Conservation (phyloP, 2,329 filamentous ascomycete species). For the Calonectria montana region DNA sequence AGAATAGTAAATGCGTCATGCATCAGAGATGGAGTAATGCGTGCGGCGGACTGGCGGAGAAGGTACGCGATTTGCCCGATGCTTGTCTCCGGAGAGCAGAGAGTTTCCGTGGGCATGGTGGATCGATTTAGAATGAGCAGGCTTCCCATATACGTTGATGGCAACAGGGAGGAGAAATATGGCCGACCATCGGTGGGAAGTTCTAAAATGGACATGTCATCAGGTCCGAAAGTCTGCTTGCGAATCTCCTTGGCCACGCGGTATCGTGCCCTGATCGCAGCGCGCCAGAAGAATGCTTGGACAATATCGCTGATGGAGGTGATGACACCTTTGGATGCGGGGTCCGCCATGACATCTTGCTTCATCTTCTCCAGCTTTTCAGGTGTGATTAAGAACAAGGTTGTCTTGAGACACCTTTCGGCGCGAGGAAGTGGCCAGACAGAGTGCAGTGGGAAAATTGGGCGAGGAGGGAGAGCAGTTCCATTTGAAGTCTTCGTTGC, state of each 20-base stretch:
- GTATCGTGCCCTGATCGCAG: slow-evolving; percentile 48
- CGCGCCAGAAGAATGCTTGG: slow-evolving; percentile 54
- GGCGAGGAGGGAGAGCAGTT: slow-evolving; percentile 32
- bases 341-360: slow-evolving; percentile 41
- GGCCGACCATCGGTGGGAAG: slow-evolving; percentile 46
- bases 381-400: slow-evolving; percentile 46
- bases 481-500: background rate
- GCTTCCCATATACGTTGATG: slow-evolving; percentile 42
- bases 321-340: slow-evolving; percentile 36
- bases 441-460: slow-evolving; percentile 40
- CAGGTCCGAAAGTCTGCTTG: slow-evolving; percentile 26
- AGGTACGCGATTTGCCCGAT: slow-evolving; percentile 38
- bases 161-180: slow-evolving; percentile 44
- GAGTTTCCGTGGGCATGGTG: slow-evolving; percentile 35
- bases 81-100: slow-evolving; percentile 44
- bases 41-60: slow-evolving; percentile 39
- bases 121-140: slow-evolving; percentile 42
- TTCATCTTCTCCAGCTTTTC: slow-evolving; percentile 46
- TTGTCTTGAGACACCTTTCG: slow-evolving; percentile 41
- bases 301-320: slow-evolving; percentile 52
- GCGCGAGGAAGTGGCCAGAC: slow-evolving; percentile 45
- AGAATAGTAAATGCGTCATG: slow-evolving; percentile 45
- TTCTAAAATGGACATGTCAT: slow-evolving; percentile 48
- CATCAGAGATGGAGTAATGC: slow-evolving; percentile 40
- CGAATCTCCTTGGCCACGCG: slow-evolving; percentile 43